Evolutionary conservation across 257 asterid species (phyloP), one percentile per base, ranked within the genome.

Genomic region (Petrea volubilis): DNA sequence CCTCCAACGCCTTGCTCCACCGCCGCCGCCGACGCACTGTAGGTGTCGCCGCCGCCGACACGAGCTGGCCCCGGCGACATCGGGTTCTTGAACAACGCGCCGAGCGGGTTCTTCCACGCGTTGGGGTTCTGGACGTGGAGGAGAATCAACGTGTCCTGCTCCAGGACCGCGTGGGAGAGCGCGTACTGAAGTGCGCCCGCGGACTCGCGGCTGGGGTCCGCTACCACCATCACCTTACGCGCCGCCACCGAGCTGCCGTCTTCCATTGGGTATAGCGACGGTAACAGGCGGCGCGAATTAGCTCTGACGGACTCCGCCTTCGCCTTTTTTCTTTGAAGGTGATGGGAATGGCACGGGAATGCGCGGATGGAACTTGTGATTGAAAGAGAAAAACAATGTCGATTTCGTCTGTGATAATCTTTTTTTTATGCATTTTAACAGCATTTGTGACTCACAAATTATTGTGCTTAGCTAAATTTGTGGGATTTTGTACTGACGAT

Each of bases 171-270:
- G 47, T 90, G 92, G 52, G 88, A 78, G 43, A 90, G 85, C 0
- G 94, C 86, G 23, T 90, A 88, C 46, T 88, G 80, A 23, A 90
- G 92, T 14, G 96, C 94, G 1, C 88, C 86, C 1, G 92, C 80
- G 8, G 97, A 86, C 61, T 90, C 96, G 21, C 93, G 87, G 67
- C 78, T 83, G 70, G 86, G 81, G 65, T 90, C 92, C 23, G 86
- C 96, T 27, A 90, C 92, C 84, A 90, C 93, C 97, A 90, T 78
- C 52, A 88, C 84, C 71, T 65, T 88, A 15, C 87, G 90, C 33
- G 83, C 72, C 62, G 86, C 72, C 62, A 85, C 68, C 6, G 77
- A 24, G 51, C 72, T 63, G 33, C 66, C 79, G 76, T 75, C 44
- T 70, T 53, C 84, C 90, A 86, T 88, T 38, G 43, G 43, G 38